Evolutionary conservation across 2,329 filamentous ascomycete species (phyloP), one percentile per base, ranked within the genome.

Genomic region (Cryphonectria radicalis): DNA sequence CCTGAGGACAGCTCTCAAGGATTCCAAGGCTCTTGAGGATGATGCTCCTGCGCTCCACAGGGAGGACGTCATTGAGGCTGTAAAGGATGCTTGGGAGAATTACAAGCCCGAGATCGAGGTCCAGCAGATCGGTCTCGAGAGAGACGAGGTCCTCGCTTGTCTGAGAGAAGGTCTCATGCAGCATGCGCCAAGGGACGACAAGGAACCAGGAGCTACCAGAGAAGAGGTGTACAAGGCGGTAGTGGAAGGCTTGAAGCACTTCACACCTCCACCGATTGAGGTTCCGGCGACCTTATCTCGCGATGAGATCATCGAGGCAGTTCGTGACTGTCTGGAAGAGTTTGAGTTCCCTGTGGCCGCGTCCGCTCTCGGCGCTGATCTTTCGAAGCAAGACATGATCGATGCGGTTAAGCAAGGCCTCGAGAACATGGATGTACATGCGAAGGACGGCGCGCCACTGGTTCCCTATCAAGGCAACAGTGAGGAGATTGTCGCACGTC

Each of bases 41-140:
- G 82, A 80, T 63, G 84, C 81, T 53, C 82, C 82, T 13, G 82
- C 84, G n/a, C 81, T 93, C 63, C 91, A 90, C 76, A 89, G 92
- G 75, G 93, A 97, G 65, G 93, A 97, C 71, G 93, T 98, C 50
- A 88, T 98, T 1, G 88, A 92, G 40, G 94, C 95, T 3, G 92
- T 98, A 19, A 91, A 91, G 75, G 94, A 97, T 76, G 95, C 95
- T 0, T 97, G 94, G 90, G 95, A 98, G 78, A 93, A 91, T 68
- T 97, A 97, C 82, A 97, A 97, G 81, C 95, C 95, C 0, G 94
- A 98, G 76, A 94, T 97, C 66, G 92, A 97, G 76, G 87, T 97
- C 5, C 92, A 97, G 76, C 94, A 97, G 76, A 92, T 97, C 73
- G 95, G 95, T 1, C 85, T 98, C 0, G 95, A 97, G 79, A 89